phyloP scores from a whole-genome alignment of 192 early-diverging fungal genomes.

The Coemansia sp. region DNA sequence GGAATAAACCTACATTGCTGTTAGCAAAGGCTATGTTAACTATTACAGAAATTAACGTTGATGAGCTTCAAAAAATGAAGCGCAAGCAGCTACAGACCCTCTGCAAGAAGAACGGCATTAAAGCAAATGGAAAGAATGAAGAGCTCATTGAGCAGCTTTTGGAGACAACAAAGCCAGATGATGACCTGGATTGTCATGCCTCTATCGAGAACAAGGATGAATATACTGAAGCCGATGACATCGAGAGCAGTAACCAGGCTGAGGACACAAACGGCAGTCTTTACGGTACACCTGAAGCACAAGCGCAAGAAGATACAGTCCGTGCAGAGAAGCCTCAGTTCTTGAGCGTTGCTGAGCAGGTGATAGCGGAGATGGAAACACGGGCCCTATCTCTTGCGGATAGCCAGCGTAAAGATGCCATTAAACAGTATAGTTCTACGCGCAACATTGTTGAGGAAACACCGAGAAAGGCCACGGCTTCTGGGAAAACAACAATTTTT shows the following conservation, averaged over 20 bases:
- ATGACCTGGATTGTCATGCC: conserved; percentile 1
- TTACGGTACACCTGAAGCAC: conserved; percentile 14
- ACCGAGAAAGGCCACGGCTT: conserved; percentile 12
- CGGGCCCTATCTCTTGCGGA: conserved; percentile 29
- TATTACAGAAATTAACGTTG: conserved; percentile 22
- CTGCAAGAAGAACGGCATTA: conserved; percentile 50
- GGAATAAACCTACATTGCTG: too few relatives aligned
- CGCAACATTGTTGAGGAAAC: conserved; percentile 12
- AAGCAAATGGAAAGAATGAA: conserved; percentile 48
- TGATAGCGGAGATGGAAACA: conserved; percentile 35
- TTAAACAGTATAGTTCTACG: conserved; percentile 14
- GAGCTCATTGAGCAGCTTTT: conserved; percentile 40
- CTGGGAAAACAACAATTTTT: conserved; percentile 24
- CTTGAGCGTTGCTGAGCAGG: conserved; percentile 22
- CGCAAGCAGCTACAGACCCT: conserved; percentile 50
- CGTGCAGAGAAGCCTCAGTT: conserved; percentile 14
- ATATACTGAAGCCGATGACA: conserved; percentile 13
- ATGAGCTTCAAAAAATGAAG: conserved; percentile 36
- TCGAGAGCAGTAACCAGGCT: background rate
- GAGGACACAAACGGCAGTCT: background rate
- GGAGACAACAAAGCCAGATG: conserved; percentile 1
- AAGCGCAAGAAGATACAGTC: conserved; percentile 17
- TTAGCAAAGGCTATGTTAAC: conserved; percentile 6
- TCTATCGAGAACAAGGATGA: background rate
- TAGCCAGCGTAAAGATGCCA: conserved; percentile 24